Percentiles rank a stretch among this genome's conserved stretches.
These are phyloP conservation scores for Myxozyma kluyveri DNA, from an alignment of 805 yeast species.

Conservation along the genomic window DNA sequence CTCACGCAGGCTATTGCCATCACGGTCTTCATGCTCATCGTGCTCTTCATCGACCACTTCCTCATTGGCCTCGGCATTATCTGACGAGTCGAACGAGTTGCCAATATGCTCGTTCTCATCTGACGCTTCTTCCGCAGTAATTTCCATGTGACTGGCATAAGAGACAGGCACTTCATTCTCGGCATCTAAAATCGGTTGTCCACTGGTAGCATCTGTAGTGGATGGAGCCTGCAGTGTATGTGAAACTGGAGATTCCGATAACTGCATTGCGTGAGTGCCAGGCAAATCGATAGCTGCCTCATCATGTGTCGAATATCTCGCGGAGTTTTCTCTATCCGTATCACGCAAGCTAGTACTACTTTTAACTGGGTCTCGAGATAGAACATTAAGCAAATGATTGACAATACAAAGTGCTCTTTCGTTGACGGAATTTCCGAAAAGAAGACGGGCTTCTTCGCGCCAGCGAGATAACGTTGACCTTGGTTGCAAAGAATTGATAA, in stretches of 20 bases:
- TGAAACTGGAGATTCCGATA: too few species aligned
- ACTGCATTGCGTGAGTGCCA: not conserved
- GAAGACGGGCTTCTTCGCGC: constrained; percentile 55
- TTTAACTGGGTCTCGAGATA: constrained; percentile 6
- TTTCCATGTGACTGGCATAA: not conserved
- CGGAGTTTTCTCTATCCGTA: not conserved
- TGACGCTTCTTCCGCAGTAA: not conserved
- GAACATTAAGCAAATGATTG: constrained; percentile 31
- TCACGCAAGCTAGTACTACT: not conserved
- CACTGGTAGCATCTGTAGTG: not conserved
- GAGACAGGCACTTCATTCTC: not conserved
- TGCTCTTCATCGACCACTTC: constrained; percentile 1
- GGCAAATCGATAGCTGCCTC: not conserved
- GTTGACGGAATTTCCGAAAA: constrained; percentile 46
- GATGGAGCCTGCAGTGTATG: not conserved
- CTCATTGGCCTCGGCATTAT: not conserved
- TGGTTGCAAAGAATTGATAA: constrained; percentile 26
- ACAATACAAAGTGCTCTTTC: constrained; percentile 34
- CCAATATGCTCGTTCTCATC: not conserved
- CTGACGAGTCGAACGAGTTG: too few species aligned
- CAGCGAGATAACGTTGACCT: constrained; percentile 64
- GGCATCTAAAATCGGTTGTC: not conserved
- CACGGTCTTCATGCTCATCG: constrained; percentile 43
- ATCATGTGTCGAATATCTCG: not conserved
- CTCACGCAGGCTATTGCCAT: not conserved